Conservation (phyloP, 805 yeast genomes). For the Kockiozyma suomiensis region DNA sequence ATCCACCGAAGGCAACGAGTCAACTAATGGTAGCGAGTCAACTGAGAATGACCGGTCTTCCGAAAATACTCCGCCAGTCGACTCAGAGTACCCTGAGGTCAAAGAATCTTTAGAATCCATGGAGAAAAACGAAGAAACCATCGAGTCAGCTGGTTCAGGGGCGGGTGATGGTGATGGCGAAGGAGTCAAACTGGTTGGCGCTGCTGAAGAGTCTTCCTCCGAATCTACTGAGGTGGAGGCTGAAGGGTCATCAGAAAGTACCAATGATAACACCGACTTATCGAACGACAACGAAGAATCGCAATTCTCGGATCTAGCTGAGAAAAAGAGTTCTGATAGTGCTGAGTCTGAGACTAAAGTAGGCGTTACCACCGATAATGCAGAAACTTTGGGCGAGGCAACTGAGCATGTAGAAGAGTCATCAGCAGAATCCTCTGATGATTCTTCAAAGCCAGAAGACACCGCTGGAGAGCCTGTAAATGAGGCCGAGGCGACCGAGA, state of each 20-base stretch:
- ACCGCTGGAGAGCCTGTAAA: no score
- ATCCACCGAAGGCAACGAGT: background rate
- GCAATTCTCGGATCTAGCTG: no score
- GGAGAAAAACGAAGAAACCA: background rate
- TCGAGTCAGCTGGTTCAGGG: conserved; percentile 4
- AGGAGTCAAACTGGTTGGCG: background rate
- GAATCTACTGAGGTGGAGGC: background rate
- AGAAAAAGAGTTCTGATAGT: no score
- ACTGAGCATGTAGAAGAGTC: no score
- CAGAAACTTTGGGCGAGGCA: background rate
- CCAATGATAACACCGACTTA: background rate
- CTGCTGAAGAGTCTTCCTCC: background rate
- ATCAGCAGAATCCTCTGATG: no score
- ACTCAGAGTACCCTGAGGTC: no score
- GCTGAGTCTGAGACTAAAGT: background rate
- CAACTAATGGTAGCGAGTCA: background rate
- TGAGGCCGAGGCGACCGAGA: background rate
- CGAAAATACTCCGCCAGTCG: background rate
- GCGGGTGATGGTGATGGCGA: background rate
- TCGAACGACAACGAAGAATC: no score
- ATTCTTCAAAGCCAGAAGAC: no score
- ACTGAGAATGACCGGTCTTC: background rate
- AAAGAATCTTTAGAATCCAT: no score
- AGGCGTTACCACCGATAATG: background rate
- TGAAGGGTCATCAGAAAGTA: background rate